phyloP scores from a whole-genome alignment of 148 eudicot genomes.

The Pouteria glomerata region DNA sequence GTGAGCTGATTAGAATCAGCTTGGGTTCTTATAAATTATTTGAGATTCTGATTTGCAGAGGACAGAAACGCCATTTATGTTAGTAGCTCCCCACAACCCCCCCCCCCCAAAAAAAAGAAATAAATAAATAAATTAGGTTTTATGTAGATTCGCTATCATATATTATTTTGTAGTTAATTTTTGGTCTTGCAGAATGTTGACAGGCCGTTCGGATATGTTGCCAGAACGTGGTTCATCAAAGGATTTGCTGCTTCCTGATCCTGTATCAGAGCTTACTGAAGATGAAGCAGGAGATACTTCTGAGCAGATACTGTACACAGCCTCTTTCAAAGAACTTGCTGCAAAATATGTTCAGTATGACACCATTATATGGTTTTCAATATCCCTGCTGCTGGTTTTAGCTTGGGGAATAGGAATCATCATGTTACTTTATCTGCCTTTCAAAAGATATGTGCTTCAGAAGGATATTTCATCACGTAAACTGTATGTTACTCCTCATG shows the following conservation, averaged over 20 bases:
- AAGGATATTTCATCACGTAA: conserved; percentile 73
- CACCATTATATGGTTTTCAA: conserved; percentile 74
- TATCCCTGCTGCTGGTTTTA: conserved; percentile 72
- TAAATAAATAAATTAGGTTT: conserved; percentile 1
- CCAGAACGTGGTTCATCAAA: conserved; percentile 39
- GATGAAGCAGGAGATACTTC: conserved; percentile 48
- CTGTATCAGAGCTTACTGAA: conserved; percentile 35
- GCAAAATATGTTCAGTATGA: conserved; percentile 52
- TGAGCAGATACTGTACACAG: conserved; percentile 51
- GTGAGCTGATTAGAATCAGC: not conserved
- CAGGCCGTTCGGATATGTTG: conserved; percentile 50
- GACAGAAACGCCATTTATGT: not conserved
- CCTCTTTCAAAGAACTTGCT: conserved; percentile 82
- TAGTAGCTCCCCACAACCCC: not conserved
- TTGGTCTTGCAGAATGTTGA: conserved; percentile 45
- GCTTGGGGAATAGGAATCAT: conserved; percentile 89
- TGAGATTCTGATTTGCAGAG: not conserved
- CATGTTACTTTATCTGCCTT: conserved; percentile 74
- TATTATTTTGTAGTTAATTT: not conserved
- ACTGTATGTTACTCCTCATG: conserved; percentile 66
- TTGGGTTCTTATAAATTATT: not conserved
- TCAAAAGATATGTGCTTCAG: conserved; percentile 62
- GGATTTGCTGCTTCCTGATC: conserved; percentile 50
- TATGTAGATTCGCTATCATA: not conserved
- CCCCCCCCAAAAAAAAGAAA: too few species aligned